Evolutionary conservation across 176 grass and related monocot genomes (phyloP).

Genomic region (Calamus simplicifolius): DNA sequence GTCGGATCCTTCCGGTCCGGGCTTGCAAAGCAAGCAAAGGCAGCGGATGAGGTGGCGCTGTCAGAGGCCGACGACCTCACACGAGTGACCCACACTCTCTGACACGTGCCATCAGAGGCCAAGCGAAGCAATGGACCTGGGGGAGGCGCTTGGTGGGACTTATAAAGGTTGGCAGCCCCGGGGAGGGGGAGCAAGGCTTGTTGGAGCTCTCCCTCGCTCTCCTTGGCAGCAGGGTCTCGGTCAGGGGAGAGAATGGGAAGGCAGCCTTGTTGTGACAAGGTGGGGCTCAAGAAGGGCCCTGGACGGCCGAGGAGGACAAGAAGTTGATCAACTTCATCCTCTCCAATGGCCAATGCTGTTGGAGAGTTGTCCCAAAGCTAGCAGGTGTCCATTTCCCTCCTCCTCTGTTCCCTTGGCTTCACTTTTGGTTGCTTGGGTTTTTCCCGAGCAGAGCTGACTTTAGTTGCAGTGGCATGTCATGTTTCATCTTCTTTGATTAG

Average conservation of each 20-base stretch:
- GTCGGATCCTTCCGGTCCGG: slow-evolving; percentile 1
- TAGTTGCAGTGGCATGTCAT: no score
- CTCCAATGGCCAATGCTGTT: slow-evolving; percentile 59
- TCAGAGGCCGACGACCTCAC: not conserved
- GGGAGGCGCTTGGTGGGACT: not conserved
- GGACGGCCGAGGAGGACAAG: slow-evolving; percentile 72
- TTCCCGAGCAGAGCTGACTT: no score
- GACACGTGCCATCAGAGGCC: no score
- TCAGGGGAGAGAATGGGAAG: slow-evolving; percentile 39
- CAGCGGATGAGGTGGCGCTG: slow-evolving; percentile 1
- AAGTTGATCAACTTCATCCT: slow-evolving; percentile 74
- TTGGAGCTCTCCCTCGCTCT: slow-evolving; percentile 12
- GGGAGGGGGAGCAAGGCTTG: no score
- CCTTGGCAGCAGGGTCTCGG: not conserved
- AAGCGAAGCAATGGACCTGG: no score
- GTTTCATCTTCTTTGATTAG: not conserved
- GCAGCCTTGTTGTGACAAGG: slow-evolving; percentile 83
- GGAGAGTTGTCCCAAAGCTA: slow-evolving; percentile 79
- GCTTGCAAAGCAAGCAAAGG: slow-evolving; percentile 59
- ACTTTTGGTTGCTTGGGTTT: not conserved
- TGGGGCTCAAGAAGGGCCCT: slow-evolving; percentile 73
- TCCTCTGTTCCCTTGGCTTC: not conserved
- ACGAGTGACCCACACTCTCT: slow-evolving; percentile 13
- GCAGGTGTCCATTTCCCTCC: slow-evolving; percentile 31
- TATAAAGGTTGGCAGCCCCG: slow-evolving; percentile 60